These are phyloP conservation scores for Aspergillus mulundensis DNA, from an alignment of 495 filamentous ascomycete genomes.

Conservation along the genomic window DNA sequence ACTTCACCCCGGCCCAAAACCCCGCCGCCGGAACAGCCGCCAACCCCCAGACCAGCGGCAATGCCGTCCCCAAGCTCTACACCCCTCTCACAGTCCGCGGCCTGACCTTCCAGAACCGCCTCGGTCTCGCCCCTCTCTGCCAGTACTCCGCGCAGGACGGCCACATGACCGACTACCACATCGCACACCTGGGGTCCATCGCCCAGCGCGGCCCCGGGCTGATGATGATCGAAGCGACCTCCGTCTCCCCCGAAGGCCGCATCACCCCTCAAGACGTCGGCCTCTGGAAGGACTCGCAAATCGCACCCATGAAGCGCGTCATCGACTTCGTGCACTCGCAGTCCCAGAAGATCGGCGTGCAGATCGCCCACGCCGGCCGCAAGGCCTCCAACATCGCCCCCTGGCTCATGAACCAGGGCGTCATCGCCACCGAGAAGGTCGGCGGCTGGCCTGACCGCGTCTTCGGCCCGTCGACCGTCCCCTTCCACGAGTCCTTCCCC, in stretches of 20 bases:
- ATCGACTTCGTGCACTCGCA: slow-evolving; percentile 71
- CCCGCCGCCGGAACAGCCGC: slow-evolving; percentile 63
- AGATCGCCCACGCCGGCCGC: slow-evolving; percentile 72
- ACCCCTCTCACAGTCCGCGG: slow-evolving; percentile 57
- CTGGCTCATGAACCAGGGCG: slow-evolving; percentile 57
- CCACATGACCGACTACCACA: slow-evolving; percentile 60
- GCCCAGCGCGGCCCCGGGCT: slow-evolving; percentile 64
- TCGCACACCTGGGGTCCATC: slow-evolving; percentile 55
- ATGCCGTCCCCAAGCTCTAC: slow-evolving; percentile 64
- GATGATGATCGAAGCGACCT: slow-evolving; percentile 68
- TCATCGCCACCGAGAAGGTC: slow-evolving; percentile 15
- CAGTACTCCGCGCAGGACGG: slow-evolving; percentile 66
- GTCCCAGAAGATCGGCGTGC: slow-evolving; percentile 66
- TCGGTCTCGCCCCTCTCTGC: slow-evolving; percentile 61
- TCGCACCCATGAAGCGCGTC: slow-evolving; percentile 55
- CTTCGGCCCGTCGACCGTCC: slow-evolving; percentile 50
- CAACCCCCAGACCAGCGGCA: slow-evolving; percentile 54
- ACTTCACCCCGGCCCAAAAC: slow-evolving; percentile 63
- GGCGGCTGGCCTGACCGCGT: slow-evolving; percentile 44
- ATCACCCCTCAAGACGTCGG: slow-evolving; percentile 71
- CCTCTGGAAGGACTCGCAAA: slow-evolving; percentile 71
- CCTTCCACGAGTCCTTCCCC: slow-evolving; percentile 49
- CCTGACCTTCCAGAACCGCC: slow-evolving; percentile 56
- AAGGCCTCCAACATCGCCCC: slow-evolving; percentile 69
- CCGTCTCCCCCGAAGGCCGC: slow-evolving; percentile 66